These are phyloP conservation scores for Coprinopsis marcescibilis DNA, from an alignment of 768 basidiomycete genomes.

Conservation along the genomic window DNA sequence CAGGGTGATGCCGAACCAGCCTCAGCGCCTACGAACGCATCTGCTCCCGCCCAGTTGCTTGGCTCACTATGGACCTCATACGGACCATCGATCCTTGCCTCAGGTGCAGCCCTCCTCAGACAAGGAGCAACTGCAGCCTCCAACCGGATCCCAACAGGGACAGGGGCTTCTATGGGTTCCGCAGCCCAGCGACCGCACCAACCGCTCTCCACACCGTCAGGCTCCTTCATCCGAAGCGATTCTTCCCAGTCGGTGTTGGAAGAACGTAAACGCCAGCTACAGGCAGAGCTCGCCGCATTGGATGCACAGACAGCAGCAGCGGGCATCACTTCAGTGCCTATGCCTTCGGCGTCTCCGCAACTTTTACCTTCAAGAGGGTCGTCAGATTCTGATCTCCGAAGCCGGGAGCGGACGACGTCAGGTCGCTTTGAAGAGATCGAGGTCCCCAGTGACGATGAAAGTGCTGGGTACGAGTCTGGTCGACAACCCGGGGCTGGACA, in stretches of 20 bases:
- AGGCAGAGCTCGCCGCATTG: conserved; percentile 55
- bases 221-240: conserved; percentile 14
- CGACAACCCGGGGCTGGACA: conserved; percentile 23
- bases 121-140: conserved; percentile 38
- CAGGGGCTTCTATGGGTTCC: conserved; percentile 13
- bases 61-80: conserved; percentile 73
- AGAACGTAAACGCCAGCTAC: conserved; percentile 45
- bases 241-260: conserved; percentile 21
- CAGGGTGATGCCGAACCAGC: conserved; percentile 7
- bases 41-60: conserved; percentile 59
- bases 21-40: not conserved
- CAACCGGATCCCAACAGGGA: conserved; percentile 8
- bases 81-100: conserved; percentile 65
- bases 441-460: conserved; percentile 65
- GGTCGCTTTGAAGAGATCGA: conserved; percentile 64
- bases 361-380: conserved; percentile 26
- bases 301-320: conserved; percentile 15
- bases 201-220: conserved; percentile 19
- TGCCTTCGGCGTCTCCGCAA: conserved; percentile 22
- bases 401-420: conserved; percentile 41
- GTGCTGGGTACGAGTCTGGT: conserved; percentile 57
- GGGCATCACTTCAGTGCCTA: conserved; percentile 23
- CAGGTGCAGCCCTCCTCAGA: conserved; percentile 56
- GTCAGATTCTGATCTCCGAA: conserved; percentile 32
- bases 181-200: not conserved